phyloP scores from a whole-genome alignment of 1,284 basidiomycete species.

The Melampsora americana region DNA sequence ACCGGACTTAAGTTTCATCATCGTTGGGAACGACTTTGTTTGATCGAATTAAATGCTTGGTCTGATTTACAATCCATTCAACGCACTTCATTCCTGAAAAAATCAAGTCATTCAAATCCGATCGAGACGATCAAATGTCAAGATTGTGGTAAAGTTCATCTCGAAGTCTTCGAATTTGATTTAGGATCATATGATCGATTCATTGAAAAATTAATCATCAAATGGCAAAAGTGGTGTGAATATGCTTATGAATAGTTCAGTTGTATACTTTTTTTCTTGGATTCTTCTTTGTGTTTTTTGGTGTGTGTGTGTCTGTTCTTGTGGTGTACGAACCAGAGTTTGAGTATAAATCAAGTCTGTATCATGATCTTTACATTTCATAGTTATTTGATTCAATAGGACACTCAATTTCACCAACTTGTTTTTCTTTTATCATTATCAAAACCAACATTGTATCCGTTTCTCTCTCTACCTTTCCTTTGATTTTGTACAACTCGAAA shows the following conservation, averaged over 20 bases:
- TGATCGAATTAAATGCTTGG: slow-evolving; percentile 29
- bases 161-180: slow-evolving; percentile 19
- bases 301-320: too few relatives aligned
- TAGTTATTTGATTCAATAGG: too few relatives aligned
- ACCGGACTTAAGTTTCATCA: slow-evolving; percentile 9
- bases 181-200: slow-evolving; percentile 16
- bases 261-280: neutral
- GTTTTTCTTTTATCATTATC: too few relatives aligned
- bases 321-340: too few relatives aligned
- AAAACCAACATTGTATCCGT: too few relatives aligned
- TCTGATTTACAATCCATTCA: slow-evolving; percentile 2
- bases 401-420: too few relatives aligned
- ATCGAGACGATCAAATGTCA: neutral
- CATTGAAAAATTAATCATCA: slow-evolving; percentile 13
- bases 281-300: neutral
- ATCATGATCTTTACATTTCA: too few relatives aligned
- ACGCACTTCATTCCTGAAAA: neutral
- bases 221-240: slow-evolving; percentile 26
- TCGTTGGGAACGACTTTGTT: slow-evolving; percentile 23
- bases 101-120: neutral
- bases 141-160: slow-evolving; percentile 31
- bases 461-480: too few relatives aligned
- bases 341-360: too few relatives aligned
- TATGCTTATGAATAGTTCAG: slow-evolving; percentile 13
- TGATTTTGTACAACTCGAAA: too few relatives aligned